Percentiles rank a stretch among this genome's conserved stretches.
Evolutionary conservation across 2,329 filamentous ascomycete species (phyloP).

Genomic region (Macroventuria anomochaeta): DNA sequence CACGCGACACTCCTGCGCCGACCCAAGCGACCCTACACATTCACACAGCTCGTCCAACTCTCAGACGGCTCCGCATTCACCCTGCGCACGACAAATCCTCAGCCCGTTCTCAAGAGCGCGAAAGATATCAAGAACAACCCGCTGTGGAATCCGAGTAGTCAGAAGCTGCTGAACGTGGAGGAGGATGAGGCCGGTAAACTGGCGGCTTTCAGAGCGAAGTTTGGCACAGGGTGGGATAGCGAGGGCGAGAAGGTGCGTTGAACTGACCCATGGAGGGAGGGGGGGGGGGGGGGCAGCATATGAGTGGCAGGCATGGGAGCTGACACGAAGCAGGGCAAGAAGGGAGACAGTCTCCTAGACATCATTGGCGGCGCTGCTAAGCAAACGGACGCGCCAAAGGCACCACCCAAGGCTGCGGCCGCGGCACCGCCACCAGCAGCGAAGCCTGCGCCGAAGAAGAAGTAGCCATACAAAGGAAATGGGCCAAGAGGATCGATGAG

Average conservation of each 20-base stretch:
- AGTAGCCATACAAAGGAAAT: background rate
- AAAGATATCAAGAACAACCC: constrained; percentile 91
- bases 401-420: constrained; percentile 15
- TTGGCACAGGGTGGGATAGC: constrained; percentile 82
- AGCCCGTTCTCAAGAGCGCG: constrained; percentile 65
- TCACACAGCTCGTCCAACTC: constrained; percentile 94
- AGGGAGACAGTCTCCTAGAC: constrained; percentile 39
- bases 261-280: background rate
- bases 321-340: constrained; percentile 20
- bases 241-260: constrained; percentile 23
- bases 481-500: background rate
- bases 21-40: constrained; percentile 91
- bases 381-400: constrained; percentile 24
- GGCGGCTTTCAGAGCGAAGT: constrained; percentile 82
- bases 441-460: constrained; percentile 18
- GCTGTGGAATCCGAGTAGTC: constrained; percentile 87
- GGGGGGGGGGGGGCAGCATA: no score
- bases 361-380: constrained; percentile 41
- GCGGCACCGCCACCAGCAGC: constrained; percentile 22
- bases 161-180: constrained; percentile 84
- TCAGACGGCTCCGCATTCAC: constrained; percentile 88
- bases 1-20: constrained; percentile 85
- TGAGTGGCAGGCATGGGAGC: no score
- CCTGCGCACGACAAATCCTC: constrained; percentile 76
- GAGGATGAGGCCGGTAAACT: constrained; percentile 92